A percentile compares a stretch with the other conserved stretches of the same genome.
These are phyloP conservation scores for Eucalyptus erythrocorys DNA, from an alignment of 345 rosid species.

Conservation along the genomic window DNA sequence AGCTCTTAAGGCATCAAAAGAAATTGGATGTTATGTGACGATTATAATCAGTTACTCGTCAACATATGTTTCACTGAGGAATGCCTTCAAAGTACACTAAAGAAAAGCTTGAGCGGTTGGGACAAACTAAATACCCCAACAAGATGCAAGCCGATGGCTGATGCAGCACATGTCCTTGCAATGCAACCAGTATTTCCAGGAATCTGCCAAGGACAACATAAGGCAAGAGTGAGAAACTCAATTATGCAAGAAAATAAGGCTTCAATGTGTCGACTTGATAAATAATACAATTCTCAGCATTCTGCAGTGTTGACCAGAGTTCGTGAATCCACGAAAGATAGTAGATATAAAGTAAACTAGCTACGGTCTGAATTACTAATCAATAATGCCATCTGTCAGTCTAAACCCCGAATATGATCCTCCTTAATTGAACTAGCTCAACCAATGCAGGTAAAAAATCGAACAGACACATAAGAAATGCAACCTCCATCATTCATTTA, in stretches of 20 bases:
- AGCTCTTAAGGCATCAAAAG: neutral
- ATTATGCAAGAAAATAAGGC: neutral
- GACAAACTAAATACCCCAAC: conserved; percentile 39
- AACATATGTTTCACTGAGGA: neutral
- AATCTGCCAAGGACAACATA: conserved; percentile 48
- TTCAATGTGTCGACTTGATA: neutral
- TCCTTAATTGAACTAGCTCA: neutral
- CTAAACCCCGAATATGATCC: neutral
- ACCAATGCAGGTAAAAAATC: neutral
- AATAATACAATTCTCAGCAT: neutral
- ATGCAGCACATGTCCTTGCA: conserved; percentile 94
- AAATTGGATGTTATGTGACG: neutral
- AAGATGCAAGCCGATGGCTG: conserved; percentile 80
- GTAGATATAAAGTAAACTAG: neutral
- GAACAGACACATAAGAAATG: neutral
- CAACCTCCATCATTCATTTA: neutral
- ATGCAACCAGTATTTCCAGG: conserved; percentile 98
- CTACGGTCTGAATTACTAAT: neutral
- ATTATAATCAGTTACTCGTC: neutral
- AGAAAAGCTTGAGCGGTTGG: neutral
- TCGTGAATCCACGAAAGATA: neutral
- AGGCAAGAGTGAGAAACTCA: conserved; percentile 7
- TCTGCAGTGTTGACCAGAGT: neutral
- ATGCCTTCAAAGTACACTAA: neutral
- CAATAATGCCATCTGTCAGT: neutral